Evolutionary conservation across 164 flowering plant species (phyloP).

Genomic region (Liriodendron chinense): DNA sequence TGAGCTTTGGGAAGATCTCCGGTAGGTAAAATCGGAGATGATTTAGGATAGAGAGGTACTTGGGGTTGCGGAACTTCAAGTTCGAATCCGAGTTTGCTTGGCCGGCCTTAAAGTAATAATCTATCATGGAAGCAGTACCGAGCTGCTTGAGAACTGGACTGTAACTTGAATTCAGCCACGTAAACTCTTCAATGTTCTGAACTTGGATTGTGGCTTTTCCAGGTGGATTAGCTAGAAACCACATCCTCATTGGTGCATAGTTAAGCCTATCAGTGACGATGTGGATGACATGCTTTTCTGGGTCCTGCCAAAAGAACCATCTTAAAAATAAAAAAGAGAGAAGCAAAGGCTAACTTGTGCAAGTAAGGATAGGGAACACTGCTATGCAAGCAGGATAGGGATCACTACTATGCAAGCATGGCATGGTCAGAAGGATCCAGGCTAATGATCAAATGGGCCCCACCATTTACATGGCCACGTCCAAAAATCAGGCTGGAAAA

Average conservation of each 20-base stretch:
- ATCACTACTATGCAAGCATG: neutral
- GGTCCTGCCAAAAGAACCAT: slow-evolving; percentile 47
- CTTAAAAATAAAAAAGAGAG: neutral
- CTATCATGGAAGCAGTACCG: slow-evolving; percentile 68
- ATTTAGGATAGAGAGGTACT: slow-evolving; percentile 84
- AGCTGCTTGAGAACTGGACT: slow-evolving; percentile 87
- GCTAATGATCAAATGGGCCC: neutral
- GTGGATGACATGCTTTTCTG: slow-evolving; percentile 82
- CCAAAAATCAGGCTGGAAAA: too few relatives aligned
- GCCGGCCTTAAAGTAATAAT: slow-evolving; percentile 78
- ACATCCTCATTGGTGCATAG: slow-evolving; percentile 90
- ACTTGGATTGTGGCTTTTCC: slow-evolving; percentile 76
- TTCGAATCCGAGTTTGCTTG: slow-evolving; percentile 74
- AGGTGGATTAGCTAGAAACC: slow-evolving; percentile 84
- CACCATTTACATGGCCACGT: neutral
- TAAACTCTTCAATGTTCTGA: slow-evolving; percentile 80
- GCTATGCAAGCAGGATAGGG: neutral
- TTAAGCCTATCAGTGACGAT: slow-evolving; percentile 80
- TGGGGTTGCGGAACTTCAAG: slow-evolving; percentile 86
- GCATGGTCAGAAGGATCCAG: neutral
- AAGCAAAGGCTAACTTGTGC: neutral
- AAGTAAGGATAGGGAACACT: neutral
- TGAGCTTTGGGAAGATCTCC: slow-evolving; percentile 82
- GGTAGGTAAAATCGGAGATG: slow-evolving; percentile 94
- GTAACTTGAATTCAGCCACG: slow-evolving; percentile 87